Evolutionary conservation across 2,329 filamentous ascomycete genomes (phyloP), one percentile per base, ranked within the genome.

Genomic region (Fonsecaea multimorphosa): DNA sequence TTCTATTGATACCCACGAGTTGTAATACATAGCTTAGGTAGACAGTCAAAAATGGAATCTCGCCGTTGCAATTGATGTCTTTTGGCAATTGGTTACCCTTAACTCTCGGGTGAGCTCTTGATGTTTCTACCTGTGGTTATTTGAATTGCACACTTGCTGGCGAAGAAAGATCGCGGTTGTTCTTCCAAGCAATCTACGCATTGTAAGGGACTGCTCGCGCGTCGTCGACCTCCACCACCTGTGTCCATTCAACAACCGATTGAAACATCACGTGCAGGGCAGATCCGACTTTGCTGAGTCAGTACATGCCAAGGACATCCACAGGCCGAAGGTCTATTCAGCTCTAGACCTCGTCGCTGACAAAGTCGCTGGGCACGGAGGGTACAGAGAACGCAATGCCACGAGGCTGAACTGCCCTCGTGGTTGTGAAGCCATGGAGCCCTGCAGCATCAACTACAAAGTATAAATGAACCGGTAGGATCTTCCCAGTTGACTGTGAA

Each of bases 291-390:
- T 2, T 34, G 52, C 52, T 54, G 52, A 54, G 52, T 54, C 52
- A 54, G 6, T 32, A 2, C 8, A 54, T 3, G 52, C 27, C 19
- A 24, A 24, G 44, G 22, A 49, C 12, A 49, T 1, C 44, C 9
- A 49, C 19, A 24, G 11, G 44, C 44, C 11, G 22, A 49, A 12
- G 9, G 22, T 49, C 44, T 19, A 49, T 49, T 49, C 9, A 24
- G 55, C 19, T 44, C 55, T 44, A 38, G 55, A 58, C 55, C 55
- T 58, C 24, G 19, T 56, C 19, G 49, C 49, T 54, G 59, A 62
- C 59, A 62, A 62, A 62, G 59, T 56, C 12, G n/a, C 34, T 2
- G 57, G 32, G 14, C 51, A 46, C 5, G 8, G 44, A 49, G 19
- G 44, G 24, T 22, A n/a, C 51, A 29, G 49, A 44, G 22, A n/a